Conservation (phyloP, 2,329 filamentous ascomycete genomes). For the Botrytis pseudocinerea region DNA sequence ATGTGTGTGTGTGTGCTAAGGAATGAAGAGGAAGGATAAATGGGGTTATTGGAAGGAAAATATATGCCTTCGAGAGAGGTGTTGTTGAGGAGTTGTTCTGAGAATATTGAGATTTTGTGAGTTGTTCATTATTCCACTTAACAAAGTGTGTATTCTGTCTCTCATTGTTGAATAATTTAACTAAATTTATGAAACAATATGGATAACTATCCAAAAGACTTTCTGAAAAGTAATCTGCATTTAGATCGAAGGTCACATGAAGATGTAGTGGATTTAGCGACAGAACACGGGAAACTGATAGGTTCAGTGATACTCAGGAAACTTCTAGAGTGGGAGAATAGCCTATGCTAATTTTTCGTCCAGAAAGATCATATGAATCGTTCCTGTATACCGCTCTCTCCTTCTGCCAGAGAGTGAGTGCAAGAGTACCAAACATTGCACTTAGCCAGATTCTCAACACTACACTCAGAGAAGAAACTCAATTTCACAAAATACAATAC, state of each 20-base stretch:
- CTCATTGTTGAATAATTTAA: not conserved
- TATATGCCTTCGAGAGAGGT: not conserved
- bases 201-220: no score
- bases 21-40: not conserved
- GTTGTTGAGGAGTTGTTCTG: not conserved
- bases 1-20: no score
- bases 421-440: not conserved
- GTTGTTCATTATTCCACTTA: not conserved
- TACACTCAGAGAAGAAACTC: not conserved
- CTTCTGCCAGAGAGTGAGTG: not conserved
- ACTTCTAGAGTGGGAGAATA: not conserved
- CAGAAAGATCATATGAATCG: not conserved
- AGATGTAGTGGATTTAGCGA: not conserved
- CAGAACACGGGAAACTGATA: no score
- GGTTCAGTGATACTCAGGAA: not conserved
- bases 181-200: not conserved
- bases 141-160: not conserved
- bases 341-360: not conserved
- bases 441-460: not conserved
- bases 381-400: no score
- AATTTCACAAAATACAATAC: not conserved
- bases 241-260: no score
- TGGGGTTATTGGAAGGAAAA: not conserved
- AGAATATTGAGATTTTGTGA: not conserved
- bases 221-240: not conserved